Conservation (phyloP, 108 stramenopile genomes). For the Pseudonitzschia pungens region DNA sequence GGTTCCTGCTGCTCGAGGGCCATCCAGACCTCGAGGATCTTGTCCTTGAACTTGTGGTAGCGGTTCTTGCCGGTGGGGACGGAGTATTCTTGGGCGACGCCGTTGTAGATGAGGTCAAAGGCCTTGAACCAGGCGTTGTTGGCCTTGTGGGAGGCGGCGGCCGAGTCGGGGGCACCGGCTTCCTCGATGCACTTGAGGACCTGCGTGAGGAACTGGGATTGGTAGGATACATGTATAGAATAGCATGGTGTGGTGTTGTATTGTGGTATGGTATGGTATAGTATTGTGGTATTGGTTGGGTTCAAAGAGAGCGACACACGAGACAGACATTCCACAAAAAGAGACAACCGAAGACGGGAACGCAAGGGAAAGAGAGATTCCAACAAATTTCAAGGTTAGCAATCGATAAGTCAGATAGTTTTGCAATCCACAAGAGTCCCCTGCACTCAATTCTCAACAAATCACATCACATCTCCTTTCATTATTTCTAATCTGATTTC, state of each 20-base stretch:
- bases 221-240: not conserved
- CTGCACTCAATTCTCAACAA: too few relatives aligned
- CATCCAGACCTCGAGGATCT: slow-evolving; percentile 48
- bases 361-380: slow-evolving; percentile 6
- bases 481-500: too few relatives aligned
- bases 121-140: slow-evolving; percentile 42
- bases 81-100: slow-evolving; percentile 33
- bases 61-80: slow-evolving; percentile 49
- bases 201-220: slow-evolving; percentile 28
- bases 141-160: slow-evolving; percentile 35
- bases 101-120: slow-evolving; percentile 37
- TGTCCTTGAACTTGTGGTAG: slow-evolving; percentile 57
- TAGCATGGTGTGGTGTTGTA: not conserved
- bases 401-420: too few relatives aligned
- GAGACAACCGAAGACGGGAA: too few relatives aligned
- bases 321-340: too few relatives aligned
- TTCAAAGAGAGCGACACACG: too few relatives aligned
- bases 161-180: slow-evolving; percentile 23
- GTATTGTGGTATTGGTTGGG: not conserved
- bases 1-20: slow-evolving; percentile 30
- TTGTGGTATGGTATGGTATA: not conserved
- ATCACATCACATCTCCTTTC: slow-evolving; percentile 10
- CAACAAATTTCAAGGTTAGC: not conserved
- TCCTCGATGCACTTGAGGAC: slow-evolving; percentile 35
- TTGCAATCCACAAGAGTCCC: too few relatives aligned